Conservation (phyloP, 768 basidiomycete genomes). For the Russula sp. region DNA sequence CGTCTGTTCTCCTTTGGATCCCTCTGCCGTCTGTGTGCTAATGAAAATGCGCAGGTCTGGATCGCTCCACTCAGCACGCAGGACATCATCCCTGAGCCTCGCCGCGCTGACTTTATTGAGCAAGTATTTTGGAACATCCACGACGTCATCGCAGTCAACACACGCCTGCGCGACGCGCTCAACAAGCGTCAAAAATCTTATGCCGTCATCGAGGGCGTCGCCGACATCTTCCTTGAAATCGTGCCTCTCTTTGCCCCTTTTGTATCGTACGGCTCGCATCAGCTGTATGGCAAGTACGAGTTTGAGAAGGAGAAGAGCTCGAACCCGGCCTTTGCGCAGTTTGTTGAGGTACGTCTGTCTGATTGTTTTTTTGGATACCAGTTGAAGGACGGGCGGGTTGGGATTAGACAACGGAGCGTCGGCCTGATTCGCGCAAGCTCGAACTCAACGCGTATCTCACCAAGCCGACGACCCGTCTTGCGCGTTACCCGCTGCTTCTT, state of each 20-base stretch:
- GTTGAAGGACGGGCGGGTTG: not conserved
- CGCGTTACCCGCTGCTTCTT: constrained; percentile 90
- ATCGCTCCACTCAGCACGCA: constrained; percentile 73
- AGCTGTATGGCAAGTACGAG: constrained; percentile 96
- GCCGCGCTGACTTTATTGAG: constrained; percentile 77
- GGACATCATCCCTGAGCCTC: constrained; percentile 66
- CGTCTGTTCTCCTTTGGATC: constrained; percentile 38
- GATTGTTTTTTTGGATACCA: not conserved
- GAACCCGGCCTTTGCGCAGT: constrained; percentile 87
- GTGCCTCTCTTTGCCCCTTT: constrained; percentile 90
- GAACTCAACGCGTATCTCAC: constrained; percentile 97
- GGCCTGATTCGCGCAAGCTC: constrained; percentile 91
- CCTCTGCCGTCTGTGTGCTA: not conserved
- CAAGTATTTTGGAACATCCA: constrained; percentile 98
- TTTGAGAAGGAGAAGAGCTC: constrained; percentile 97
- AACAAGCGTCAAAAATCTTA: constrained; percentile 94
- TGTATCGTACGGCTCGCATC: constrained; percentile 92
- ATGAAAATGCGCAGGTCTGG: constrained; percentile 55
- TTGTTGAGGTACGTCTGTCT: constrained; percentile 75
- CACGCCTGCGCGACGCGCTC: constrained; percentile 82
- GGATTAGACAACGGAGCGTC: constrained; percentile 73
- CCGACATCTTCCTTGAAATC: constrained; percentile 81
- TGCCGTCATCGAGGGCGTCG: constrained; percentile 86
- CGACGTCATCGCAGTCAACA: constrained; percentile 90
- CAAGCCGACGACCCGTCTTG: constrained; percentile 94